phyloP scores from a whole-genome alignment of 345 rosid genomes.

The Psidium guajava region DNA sequence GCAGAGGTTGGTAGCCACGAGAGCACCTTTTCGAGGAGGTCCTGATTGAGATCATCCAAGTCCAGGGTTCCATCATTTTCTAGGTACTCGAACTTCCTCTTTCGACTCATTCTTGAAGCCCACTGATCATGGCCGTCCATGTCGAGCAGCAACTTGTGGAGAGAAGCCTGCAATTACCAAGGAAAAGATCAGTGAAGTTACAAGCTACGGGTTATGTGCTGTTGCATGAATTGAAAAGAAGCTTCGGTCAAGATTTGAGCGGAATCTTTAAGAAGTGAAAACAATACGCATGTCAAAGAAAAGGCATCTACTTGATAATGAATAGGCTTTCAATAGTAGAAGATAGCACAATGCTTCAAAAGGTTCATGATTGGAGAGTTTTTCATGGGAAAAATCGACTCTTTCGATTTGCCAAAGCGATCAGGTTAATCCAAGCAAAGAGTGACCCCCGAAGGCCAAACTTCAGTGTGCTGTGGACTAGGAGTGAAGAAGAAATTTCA shows the following conservation, averaged over 20 bases:
- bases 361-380: not conserved
- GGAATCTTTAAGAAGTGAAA: not conserved
- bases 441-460: not conserved
- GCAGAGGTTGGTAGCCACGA: conserved; percentile 76
- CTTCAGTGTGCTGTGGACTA: not conserved
- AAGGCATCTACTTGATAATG: not conserved
- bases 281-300: not conserved
- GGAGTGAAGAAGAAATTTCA: not conserved
- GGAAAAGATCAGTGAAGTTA: not conserved
- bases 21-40: conserved; percentile 71
- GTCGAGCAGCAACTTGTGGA: not conserved
- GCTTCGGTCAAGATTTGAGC: not conserved
- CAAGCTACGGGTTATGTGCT: not conserved
- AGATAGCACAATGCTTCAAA: not conserved
- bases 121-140: not conserved
- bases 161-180: not conserved
- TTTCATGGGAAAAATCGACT: not conserved
- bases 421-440: not conserved
- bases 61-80: conserved; percentile 20
- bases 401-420: not conserved
- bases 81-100: conserved; percentile 43
- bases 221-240: not conserved
- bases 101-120: conserved; percentile 11
- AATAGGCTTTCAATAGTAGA: not conserved
- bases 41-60: conserved; percentile 65